Base-by-base conservation (phyloP, 2,329 filamentous ascomycete species). In the Penicillium palitans region DNA sequence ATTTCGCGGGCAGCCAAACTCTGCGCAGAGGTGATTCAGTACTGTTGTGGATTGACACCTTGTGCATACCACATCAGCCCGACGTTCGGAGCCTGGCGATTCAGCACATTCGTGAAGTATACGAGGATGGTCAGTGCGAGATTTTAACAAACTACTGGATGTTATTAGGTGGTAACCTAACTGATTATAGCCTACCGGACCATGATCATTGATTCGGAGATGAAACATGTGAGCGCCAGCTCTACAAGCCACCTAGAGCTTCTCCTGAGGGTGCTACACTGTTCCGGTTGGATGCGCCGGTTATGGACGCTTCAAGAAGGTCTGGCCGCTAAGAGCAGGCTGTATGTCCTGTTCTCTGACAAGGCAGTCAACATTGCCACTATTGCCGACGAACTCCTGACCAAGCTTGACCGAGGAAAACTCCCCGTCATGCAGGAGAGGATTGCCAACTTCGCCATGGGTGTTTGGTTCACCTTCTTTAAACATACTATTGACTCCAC, bases 231-330 rank as follows among this genome's bases (percentile, higher is more conserved):
- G 1, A 27, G n/a, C 5, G 6, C 33, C 15, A 37, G 31, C 47
- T 49, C 47, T 49, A 12, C 21, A 13, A 49, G 2, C 9, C 31
- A 40, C 2, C 15, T 59, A 4, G 73, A 76, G 45, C 55, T 72
- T 15, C 49, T 76, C 0, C 52, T 72, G 6, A 63, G 72, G 17
- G 65, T 75, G 4, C 67, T 75, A 33, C 33, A 45, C 24, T 70
- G 65, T 13, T 76, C 74, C 4, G 64, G 69, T 21, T 79, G 77
- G 76, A 74, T 76, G 64, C 67, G 74, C 45, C 64, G 76, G 6
- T 64, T 77, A 2, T 79, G 76, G 77, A 78, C 76, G 0, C 66
- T 78, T 15, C 76, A 78, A 69, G 76, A 78, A 65, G 76, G 71
- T 7, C 57, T 61, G 40, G 56, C 59, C 13, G 58, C 58, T 6